Conservation (phyloP, 2,329 filamentous ascomycete genomes). For the Ceratocystis eucalypticola region DNA sequence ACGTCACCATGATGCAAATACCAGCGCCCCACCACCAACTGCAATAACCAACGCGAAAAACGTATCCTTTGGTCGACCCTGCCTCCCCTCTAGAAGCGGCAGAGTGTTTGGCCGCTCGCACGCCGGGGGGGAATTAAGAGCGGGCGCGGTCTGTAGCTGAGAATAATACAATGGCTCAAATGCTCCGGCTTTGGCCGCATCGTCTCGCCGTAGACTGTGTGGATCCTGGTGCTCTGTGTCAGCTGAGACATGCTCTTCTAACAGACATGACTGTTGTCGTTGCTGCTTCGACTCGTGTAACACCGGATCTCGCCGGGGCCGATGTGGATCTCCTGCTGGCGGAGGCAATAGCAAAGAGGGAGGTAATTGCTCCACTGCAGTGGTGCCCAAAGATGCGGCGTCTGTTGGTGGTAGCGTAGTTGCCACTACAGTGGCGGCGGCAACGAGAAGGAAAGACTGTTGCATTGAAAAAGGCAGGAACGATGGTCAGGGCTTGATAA, state of each 20-base stretch:
- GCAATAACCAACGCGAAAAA: slow-evolving; percentile 12
- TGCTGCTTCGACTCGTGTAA: neutral
- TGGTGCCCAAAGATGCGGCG: neutral
- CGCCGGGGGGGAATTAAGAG: neutral
- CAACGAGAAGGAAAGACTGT: neutral
- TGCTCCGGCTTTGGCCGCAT: neutral
- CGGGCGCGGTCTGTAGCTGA: neutral
- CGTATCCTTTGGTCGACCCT: neutral
- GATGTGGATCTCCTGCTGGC: neutral
- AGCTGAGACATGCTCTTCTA: neutral
- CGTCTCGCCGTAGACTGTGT: neutral
- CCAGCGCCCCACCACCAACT: slow-evolving; percentile 8
- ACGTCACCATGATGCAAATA: slow-evolving; percentile 12
- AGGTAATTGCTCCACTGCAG: neutral
- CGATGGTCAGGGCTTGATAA: too few relatives aligned
- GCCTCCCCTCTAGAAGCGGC: neutral
- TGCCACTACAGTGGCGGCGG: neutral
- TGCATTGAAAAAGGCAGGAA: neutral
- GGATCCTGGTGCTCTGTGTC: neutral
- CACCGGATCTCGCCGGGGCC: neutral
- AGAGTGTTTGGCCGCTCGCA: neutral
- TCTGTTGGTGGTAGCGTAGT: neutral
- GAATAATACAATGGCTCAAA: neutral
- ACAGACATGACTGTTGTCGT: neutral
- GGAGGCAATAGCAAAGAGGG: neutral